Evolutionary conservation across 768 basidiomycete genomes (phyloP).

Genomic region (Nidula microcarpa): DNA sequence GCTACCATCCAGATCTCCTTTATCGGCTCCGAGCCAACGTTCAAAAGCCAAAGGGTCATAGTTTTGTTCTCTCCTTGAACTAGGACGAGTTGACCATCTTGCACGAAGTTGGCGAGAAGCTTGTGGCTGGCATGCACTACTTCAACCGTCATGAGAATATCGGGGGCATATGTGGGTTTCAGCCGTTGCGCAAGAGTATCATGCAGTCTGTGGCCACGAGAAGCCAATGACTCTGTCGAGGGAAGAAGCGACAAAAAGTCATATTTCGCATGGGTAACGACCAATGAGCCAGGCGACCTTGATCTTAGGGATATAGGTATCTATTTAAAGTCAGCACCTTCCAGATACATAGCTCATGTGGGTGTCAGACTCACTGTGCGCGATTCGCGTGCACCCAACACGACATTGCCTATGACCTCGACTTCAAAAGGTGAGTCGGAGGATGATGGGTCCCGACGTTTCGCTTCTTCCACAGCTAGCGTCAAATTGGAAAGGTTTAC

Average conservation of each 20-base stretch:
- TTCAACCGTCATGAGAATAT: constrained; percentile 55
- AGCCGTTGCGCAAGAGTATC: constrained; percentile 71
- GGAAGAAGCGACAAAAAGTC: constrained; percentile 75
- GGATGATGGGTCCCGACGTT: constrained; percentile 21
- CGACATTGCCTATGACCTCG: constrained; percentile 58
- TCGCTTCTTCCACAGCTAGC: constrained; percentile 43
- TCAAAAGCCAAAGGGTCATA: constrained; percentile 58
- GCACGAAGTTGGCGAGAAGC: constrained; percentile 53
- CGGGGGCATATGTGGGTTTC: constrained; percentile 66
- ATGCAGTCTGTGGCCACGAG: constrained; percentile 74
- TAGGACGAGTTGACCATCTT: constrained; percentile 48
- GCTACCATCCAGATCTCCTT: constrained; percentile 70
- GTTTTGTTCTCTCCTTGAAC: constrained; percentile 66
- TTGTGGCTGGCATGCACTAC: constrained; percentile 67
- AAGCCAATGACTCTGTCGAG: constrained; percentile 58
- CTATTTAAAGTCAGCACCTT: constrained; percentile 23
- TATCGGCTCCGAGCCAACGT: constrained; percentile 59
- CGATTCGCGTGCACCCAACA: constrained; percentile 59
- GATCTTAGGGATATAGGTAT: constrained; percentile 63
- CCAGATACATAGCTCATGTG: no score
- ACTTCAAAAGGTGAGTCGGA: constrained; percentile 45
- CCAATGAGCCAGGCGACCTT: constrained; percentile 46
- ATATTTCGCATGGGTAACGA: constrained; percentile 56
- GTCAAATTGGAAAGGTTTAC: constrained; percentile 66
- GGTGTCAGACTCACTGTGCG: constrained; percentile 61